phyloP scores from a whole-genome alignment of 495 filamentous ascomycete genomes.

The Aspergillus funiculosus region DNA sequence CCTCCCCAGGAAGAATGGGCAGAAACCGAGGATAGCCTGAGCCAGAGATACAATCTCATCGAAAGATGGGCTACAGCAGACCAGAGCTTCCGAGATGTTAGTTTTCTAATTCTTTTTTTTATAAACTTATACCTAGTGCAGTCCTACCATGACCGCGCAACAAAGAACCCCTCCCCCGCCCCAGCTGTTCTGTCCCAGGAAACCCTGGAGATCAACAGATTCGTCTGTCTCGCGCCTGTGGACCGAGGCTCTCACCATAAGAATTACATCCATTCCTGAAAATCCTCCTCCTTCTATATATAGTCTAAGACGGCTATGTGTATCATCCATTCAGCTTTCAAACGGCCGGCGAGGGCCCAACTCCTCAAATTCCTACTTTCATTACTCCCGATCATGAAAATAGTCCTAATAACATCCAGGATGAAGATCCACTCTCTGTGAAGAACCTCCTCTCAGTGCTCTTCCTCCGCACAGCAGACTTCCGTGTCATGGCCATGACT shows the following conservation, averaged over 20 bases:
- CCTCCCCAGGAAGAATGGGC: background rate
- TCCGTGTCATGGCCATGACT: background rate
- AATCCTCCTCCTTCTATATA: background rate
- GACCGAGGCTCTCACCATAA: background rate
- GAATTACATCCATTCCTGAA: background rate
- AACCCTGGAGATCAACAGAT: background rate
- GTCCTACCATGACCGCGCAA: background rate
- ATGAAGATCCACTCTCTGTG: background rate
- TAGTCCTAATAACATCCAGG: background rate
- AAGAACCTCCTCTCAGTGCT: background rate
- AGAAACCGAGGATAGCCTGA: background rate
- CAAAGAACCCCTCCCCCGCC: background rate
- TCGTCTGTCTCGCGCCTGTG: background rate
- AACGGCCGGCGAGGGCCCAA: background rate
- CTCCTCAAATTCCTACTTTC: background rate
- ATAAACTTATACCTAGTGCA: background rate
- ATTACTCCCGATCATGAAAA: background rate
- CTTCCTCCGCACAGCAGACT: background rate
- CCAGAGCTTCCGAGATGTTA: background rate
- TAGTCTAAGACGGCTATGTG: background rate
- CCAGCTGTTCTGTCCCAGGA: background rate
- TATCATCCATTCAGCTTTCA: background rate
- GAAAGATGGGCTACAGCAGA: background rate
- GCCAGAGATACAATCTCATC: background rate
- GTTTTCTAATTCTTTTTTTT: background rate